Evolutionary conservation across 2,329 filamentous ascomycete genomes (phyloP), one percentile per base, ranked within the genome.

Genomic region (Aspergillus phoenicis): DNA sequence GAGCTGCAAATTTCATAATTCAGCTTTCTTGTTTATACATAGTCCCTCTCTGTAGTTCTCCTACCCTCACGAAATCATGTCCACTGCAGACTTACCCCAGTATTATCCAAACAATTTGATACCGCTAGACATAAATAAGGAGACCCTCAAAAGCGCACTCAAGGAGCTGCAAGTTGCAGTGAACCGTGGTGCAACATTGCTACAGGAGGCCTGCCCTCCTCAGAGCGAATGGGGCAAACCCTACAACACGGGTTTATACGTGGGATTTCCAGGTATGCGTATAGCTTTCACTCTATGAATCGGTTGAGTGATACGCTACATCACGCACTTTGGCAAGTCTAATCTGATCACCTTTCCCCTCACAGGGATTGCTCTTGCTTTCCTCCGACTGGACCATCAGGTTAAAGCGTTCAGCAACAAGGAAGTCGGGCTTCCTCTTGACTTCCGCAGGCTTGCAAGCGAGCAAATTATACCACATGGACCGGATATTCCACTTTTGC

Each of bases 301-400:
- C 15, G 48, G n/a, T 53, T 8, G 36, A 22, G 7, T 39, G 36
- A 52, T 49, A 54, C 49, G 61, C 13, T 17, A 26, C 13, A 39
- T n/a, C 8, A 5, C 11, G 47, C n/a, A 20, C 3, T 53, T 39
- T 17, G 33, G 11, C 11, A 36, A 36, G 33, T 36, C 5, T 36
- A 36, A 36, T 36, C 22, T 38, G 45, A 48, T 68, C 51, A 47
- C 6, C 10, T 15, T 51, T 20, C 20, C 7, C 41, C 13, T 20
- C 28, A n/a, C 60, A 77, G 77, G 77, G 11, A 67, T 77, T 49
- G 70, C 72, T 38, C 66, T 78, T 48, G 68, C 74, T 45, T 76
- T 77, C 52, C 67, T 78, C 11, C 75, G 77, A n/a, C 69, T 79
- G 15, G 70, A 71, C 10, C 73, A 71, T 22, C 77, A 79, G 61